A percentile compares a stretch with the other conserved stretches of the same genome.
These are phyloP conservation scores for Amphirosellinia nigrospora DNA, from an alignment of 495 filamentous ascomycete genomes.

Conservation along the genomic window DNA sequence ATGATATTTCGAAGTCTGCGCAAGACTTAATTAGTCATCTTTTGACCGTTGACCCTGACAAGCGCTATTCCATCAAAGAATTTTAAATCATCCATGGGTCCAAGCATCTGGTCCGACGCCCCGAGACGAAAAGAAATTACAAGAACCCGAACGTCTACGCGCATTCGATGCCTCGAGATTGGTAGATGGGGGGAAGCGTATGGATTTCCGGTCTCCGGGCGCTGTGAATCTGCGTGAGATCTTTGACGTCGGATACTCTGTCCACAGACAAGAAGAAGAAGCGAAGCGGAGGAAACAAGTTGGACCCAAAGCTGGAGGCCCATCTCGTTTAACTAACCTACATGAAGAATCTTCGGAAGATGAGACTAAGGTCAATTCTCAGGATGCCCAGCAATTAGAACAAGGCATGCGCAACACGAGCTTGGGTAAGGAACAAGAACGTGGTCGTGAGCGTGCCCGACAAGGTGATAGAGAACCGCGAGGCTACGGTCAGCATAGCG, in stretches of 20 bases:
- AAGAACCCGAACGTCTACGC: constrained; percentile 50
- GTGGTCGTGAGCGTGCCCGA: constrained; percentile 52
- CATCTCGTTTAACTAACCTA: constrained; percentile 60
- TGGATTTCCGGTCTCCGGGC: constrained; percentile 95
- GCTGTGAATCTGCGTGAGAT: constrained; percentile 95
- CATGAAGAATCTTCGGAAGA: constrained; percentile 75
- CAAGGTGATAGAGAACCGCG: constrained; percentile 55
- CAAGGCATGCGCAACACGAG: constrained; percentile 83
- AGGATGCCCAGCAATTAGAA: constrained; percentile 71
- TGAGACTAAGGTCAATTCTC: constrained; percentile 56
- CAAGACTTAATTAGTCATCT: constrained; percentile 95
- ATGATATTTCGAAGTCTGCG: constrained; percentile 94
- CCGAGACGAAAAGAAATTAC: constrained; percentile 67
- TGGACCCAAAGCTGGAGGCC: constrained; percentile 58
- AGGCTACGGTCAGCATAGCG: constrained; percentile 83
- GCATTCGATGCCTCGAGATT: constrained; percentile 63
- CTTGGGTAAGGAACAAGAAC: constrained; percentile 60
- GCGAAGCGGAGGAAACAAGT: constrained; percentile 85
- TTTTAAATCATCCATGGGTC: constrained; percentile 95
- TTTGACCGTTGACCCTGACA: constrained; percentile 88
- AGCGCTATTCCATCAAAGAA: constrained; percentile 85
- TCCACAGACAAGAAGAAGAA: constrained; percentile 96
- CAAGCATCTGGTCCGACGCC: constrained; percentile 60
- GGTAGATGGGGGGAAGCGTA: constrained; percentile 66
- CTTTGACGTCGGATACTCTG: constrained; percentile 95